Evolutionary conservation across 2,329 filamentous ascomycete genomes (phyloP).

Genomic region (Xenosphaeropsis pyriputrescens): DNA sequence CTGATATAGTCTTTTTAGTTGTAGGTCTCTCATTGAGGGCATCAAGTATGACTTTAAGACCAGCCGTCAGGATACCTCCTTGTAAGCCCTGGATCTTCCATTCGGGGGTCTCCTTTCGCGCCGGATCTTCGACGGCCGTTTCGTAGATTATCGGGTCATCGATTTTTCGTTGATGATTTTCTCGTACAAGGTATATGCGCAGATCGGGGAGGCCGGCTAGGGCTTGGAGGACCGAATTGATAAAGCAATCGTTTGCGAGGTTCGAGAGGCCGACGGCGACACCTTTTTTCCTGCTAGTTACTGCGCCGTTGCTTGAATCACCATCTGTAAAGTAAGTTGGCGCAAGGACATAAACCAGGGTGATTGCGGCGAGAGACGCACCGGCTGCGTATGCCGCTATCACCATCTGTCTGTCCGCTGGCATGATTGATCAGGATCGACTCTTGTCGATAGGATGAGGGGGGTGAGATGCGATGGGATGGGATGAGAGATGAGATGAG

Average conservation of each 20-base stretch:
- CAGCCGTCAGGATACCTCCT: conserved; percentile 68
- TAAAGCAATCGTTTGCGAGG: conserved; percentile 90
- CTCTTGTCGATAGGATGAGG: too few relatives aligned
- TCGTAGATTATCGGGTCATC: conserved; percentile 67
- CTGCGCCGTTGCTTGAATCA: conserved; percentile 43
- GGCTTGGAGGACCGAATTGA: conserved; percentile 91
- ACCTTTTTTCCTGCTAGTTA: conserved; percentile 54
- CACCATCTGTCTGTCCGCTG: conserved; percentile 59
- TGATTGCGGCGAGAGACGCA: conserved; percentile 85
- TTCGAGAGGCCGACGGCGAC: conserved; percentile 73
- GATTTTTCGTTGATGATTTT: conserved; percentile 70
- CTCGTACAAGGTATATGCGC: conserved; percentile 80
- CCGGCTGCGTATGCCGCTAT: conserved; percentile 90
- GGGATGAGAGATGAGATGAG: too few relatives aligned
- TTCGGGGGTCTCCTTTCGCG: conserved; percentile 29
- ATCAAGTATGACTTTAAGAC: conserved; percentile 86
- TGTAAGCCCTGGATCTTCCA: conserved; percentile 59
- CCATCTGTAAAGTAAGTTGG: conserved; percentile 94
- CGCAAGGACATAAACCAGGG: conserved; percentile 91
- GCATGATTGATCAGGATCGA: too few relatives aligned
- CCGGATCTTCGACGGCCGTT: conserved; percentile 35
- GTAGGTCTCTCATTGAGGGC: conserved; percentile 86
- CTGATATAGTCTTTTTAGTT: conserved; percentile 85
- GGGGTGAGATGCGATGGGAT: too few relatives aligned
- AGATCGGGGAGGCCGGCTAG: conserved; percentile 82